phyloP scores from a whole-genome alignment of 306 rosid genomes.

The Cyclanthera cordifolia region DNA sequence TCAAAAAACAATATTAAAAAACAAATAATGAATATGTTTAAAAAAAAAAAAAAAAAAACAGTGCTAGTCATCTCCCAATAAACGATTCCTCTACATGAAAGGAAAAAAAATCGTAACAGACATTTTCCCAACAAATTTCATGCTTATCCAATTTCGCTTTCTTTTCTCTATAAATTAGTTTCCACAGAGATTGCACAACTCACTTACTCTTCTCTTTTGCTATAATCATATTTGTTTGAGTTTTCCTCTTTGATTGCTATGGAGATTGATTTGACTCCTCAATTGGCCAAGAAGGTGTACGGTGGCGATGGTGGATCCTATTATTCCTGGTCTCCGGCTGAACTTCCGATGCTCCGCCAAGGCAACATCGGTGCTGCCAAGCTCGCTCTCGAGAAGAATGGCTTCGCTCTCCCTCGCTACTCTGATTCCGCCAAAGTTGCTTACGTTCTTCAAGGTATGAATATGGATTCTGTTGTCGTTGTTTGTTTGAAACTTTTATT shows the following conservation, averaged over 20 bases:
- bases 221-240: too few relatives aligned
- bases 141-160: too few relatives aligned
- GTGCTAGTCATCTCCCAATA: too few relatives aligned
- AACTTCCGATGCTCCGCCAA: background rate
- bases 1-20: too few relatives aligned
- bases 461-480: too few relatives aligned
- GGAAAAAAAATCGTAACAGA: too few relatives aligned
- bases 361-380: background rate
- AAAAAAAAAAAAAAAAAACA: too few relatives aligned
- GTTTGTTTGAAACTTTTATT: too few relatives aligned
- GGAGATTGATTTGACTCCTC: background rate
- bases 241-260: background rate
- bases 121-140: too few relatives aligned
- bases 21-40: too few relatives aligned
- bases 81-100: too few relatives aligned
- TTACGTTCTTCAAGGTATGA: slow-evolving; percentile 3
- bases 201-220: background rate
- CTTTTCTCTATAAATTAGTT: too few relatives aligned
- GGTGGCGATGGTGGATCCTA: background rate
- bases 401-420: slow-evolving; percentile 5
- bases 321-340: background rate
- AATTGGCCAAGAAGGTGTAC: background rate
- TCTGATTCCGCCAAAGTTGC: slow-evolving; percentile 4
- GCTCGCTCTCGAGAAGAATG: background rate
- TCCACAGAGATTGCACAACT: background rate